Evolutionary conservation across 768 basidiomycete species (phyloP), one percentile per base, ranked within the genome.

Genomic region (Chalciporus chontae): DNA sequence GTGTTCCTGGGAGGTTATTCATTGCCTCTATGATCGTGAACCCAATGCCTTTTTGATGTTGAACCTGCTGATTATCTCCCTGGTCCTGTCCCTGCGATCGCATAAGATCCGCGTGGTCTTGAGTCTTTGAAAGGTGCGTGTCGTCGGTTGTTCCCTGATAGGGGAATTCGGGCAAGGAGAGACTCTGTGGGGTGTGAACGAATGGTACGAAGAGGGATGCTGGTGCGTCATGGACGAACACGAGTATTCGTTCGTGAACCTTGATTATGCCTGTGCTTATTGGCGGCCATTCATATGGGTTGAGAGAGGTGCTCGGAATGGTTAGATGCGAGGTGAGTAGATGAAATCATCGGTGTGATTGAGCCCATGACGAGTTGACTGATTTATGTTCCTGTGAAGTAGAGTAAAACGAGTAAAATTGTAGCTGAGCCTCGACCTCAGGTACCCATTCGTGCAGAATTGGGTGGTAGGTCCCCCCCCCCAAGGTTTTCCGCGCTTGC

Each of bases 61-160:
- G 49, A 14, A 15, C 27, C 48, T 19, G 41, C 40, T 44, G 52
- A 54, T 50, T 44, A 36, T 36, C n/a, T 34, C 14, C 52, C 49
- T 48, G n/a, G n/a, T n/a, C n/a, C n/a, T n/a, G n/a, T n/a, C n/a
- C 21, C 21, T 21, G 51, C 54, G 59, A n/a, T 60, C 69, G 14
- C 63, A 71, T 40, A 66, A 52, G 47, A 59, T 75, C 40, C 71
- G 72, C 27, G 61, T 71, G 36, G 72, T 64, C 51, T 74, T 75
- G 14, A 21, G 18, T 18, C 11, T 17, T 51, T 15, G 21, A 19
- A 10, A n/a, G 21, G 50, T 37, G 43, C 38, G 55, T 54, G 49
- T 45, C 18, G 34, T 36, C 3, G 34, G 4, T 15, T 4, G 15
- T n/a, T 6, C 15, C 53, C 59, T 13, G 66, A 65, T 45, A 43